These are phyloP conservation scores for Acacia pycnantha DNA, from an alignment of 331 rosid genomes.

Conservation along the genomic window DNA sequence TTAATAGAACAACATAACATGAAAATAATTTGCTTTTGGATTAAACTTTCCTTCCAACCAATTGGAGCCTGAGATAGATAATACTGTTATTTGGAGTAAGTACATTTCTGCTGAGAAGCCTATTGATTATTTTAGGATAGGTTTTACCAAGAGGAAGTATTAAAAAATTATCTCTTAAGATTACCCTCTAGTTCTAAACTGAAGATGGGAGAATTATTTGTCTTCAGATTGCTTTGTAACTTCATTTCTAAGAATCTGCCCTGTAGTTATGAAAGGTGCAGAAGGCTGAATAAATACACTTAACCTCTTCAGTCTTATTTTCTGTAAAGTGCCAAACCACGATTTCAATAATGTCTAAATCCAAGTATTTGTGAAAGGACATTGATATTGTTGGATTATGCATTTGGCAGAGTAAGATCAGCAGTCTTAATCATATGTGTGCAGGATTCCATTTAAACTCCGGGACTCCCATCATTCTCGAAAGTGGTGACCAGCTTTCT, in stretches of 20 bases:
- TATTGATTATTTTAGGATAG: neutral
- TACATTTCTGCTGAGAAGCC: neutral
- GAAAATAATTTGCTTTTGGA: neutral
- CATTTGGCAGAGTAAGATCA: neutral
- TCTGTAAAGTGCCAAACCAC: neutral
- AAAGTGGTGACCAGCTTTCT: slow-evolving; percentile 6
- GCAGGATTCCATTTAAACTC: slow-evolving; percentile 6
- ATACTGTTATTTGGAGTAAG: neutral
- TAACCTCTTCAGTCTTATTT: neutral
- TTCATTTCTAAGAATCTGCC: too few relatives aligned
- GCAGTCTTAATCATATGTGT: slow-evolving; percentile 12
- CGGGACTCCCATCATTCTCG: slow-evolving; percentile 27
- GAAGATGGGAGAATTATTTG: neutral
- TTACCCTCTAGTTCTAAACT: neutral
- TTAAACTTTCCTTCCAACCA: neutral
- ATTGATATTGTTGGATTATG: neutral
- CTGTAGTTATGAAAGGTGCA: neutral
- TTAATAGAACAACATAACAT: neutral
- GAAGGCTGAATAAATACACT: neutral
- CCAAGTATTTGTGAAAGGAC: neutral
- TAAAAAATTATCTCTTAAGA: neutral
- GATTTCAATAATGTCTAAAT: neutral
- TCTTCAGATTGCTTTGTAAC: neutral
- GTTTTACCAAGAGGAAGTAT: neutral
- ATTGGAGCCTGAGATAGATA: neutral